Conservation (phyloP, 139 green algal species). For the Trebouxia sp. region DNA sequence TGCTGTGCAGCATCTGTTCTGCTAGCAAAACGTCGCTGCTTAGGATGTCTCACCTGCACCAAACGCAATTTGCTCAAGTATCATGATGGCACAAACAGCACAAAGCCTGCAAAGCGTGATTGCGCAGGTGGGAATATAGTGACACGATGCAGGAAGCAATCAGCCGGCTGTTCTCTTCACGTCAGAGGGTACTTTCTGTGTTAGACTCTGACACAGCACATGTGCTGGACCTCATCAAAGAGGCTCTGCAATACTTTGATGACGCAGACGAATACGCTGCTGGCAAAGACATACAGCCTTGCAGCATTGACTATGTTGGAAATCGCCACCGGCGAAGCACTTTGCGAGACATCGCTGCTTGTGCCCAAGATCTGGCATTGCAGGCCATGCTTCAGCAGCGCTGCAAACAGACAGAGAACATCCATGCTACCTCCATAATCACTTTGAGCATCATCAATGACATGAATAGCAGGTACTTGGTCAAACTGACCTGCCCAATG, state of each 20-base stretch:
- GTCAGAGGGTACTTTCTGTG: background rate
- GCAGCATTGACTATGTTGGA: background rate
- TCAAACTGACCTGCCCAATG: too few relatives aligned
- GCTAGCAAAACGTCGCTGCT: too few relatives aligned
- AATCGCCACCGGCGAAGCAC: background rate
- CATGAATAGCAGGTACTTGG: background rate
- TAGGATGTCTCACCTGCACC: too few relatives aligned
- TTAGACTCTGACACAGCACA: background rate
- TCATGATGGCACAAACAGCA: too few relatives aligned
- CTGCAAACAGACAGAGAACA: background rate
- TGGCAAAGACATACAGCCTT: background rate
- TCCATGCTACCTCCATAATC: background rate
- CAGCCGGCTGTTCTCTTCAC: background rate
- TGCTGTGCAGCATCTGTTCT: background rate
- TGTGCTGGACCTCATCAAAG: background rate
- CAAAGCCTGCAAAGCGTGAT: too few relatives aligned
- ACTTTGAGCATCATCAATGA: background rate
- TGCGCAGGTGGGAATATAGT: background rate
- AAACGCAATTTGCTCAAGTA: too few relatives aligned
- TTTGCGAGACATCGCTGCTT: background rate
- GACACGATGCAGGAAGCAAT: background rate
- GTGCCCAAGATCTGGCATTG: background rate
- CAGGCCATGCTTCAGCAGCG: background rate
- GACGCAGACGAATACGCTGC: background rate
- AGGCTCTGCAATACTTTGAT: background rate